Percentiles rank a stretch among this genome's conserved stretches.
These are phyloP conservation scores for Fusarium pininemorale DNA, from an alignment of 2,329 filamentous ascomycete species.

Conservation along the genomic window DNA sequence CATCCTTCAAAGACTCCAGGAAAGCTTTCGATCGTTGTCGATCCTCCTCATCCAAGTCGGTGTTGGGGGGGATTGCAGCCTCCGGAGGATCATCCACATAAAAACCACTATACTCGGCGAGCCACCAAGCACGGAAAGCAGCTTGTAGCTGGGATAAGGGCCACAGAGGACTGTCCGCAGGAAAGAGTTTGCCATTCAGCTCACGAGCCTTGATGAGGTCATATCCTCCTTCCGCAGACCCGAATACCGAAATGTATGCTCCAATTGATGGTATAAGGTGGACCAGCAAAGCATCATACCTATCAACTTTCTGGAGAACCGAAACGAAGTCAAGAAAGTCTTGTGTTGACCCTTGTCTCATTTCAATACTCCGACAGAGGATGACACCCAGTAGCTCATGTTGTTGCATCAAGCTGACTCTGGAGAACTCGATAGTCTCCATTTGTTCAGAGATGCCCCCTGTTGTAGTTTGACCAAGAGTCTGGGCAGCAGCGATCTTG, in stretches of 20 bases:
- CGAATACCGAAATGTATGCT: conserved; percentile 79
- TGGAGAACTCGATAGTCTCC: conserved; percentile 83
- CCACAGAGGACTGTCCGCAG: conserved; percentile 76
- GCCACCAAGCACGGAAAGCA: conserved; percentile 84
- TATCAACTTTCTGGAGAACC: conserved; percentile 74
- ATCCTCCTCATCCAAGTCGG: conserved; percentile 75
- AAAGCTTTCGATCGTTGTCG: conserved; percentile 78
- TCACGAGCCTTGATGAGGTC: conserved; percentile 74
- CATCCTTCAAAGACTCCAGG: conserved; percentile 81
- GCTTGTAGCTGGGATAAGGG: conserved; percentile 79
- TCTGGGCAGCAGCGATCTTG: conserved; percentile 76
- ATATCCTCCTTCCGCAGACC: conserved; percentile 76
- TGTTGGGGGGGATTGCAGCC: conserved; percentile 63
- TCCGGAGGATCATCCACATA: conserved; percentile 78
- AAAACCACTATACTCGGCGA: conserved; percentile 91
- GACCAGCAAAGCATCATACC: conserved; percentile 76
- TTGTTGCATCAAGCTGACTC: conserved; percentile 82
- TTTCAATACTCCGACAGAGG: conserved; percentile 79
- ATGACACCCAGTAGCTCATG: conserved; percentile 90
- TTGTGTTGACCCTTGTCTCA: conserved; percentile 71
- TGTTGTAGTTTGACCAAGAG: conserved; percentile 70
- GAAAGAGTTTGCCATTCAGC: conserved; percentile 74
- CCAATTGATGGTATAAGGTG: conserved; percentile 86
- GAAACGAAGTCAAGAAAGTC: conserved; percentile 80
- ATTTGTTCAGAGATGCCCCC: conserved; percentile 67